phyloP scores from a whole-genome alignment of 345 rosid genomes.

The Sonneratia caseolaris region DNA sequence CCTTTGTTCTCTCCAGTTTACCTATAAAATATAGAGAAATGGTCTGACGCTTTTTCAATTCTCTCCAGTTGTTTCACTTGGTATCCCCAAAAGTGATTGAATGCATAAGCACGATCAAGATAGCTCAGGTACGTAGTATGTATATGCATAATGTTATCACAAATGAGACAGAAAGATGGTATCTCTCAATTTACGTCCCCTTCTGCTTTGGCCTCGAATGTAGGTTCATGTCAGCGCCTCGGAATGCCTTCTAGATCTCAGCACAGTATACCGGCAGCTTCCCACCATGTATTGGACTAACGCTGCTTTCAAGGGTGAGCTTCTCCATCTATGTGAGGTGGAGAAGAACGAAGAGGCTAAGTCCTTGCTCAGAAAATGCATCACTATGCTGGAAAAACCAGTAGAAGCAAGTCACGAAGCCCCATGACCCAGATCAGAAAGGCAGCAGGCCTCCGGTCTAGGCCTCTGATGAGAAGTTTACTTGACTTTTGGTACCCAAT shows the following conservation, averaged over 20 bases:
- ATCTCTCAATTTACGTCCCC: not conserved
- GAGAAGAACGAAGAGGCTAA: conserved; percentile 77
- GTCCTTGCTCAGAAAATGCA: conserved; percentile 51
- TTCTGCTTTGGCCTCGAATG: conserved; percentile 6
- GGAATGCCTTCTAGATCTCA: conserved; percentile 59
- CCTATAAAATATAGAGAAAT: not conserved
- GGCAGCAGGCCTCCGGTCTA: not conserved
- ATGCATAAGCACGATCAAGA: conserved; percentile 66
- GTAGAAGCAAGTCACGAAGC: conserved; percentile 6
- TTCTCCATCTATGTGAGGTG: conserved; percentile 45
- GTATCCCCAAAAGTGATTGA: conserved; percentile 50
- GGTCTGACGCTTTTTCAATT: conserved; percentile 12
- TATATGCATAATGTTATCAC: not conserved
- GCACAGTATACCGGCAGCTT: conserved; percentile 27
- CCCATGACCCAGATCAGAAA: not conserved
- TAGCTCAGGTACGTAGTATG: conserved; percentile 50
- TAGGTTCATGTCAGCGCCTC: conserved; percentile 82
- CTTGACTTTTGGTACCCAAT: not conserved
- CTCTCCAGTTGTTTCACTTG: conserved; percentile 48
- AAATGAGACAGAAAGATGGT: not conserved
- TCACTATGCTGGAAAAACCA: conserved; percentile 35
- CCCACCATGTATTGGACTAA: conserved; percentile 22
- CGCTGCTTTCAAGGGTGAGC: conserved; percentile 35
- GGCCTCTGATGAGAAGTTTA: not conserved
- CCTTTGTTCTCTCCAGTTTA: not conserved